Conservation (phyloP, 164 flowering plant genomes). For the Magnolia kwangsiensis region DNA sequence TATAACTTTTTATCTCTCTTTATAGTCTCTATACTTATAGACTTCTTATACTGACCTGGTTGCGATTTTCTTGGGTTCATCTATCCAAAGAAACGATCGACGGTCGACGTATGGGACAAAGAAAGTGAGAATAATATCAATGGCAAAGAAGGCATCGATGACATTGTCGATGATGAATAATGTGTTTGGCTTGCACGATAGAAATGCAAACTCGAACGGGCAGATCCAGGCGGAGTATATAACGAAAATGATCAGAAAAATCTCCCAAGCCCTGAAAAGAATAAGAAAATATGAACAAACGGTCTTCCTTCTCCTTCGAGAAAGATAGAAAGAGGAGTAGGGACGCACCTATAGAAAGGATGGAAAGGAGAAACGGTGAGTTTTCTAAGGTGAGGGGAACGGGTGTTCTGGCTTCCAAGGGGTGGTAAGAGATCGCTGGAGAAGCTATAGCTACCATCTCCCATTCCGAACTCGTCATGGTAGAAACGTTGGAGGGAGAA, state of each 20-base stretch:
- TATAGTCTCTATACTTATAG: too few relatives aligned
- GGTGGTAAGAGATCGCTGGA: conserved; percentile 78
- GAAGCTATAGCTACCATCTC: conserved; percentile 30
- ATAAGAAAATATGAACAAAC: background rate
- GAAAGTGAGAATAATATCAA: conserved; percentile 87
- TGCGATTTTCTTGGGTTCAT: conserved; percentile 76
- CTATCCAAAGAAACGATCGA: conserved; percentile 68
- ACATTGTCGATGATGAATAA: conserved; percentile 72
- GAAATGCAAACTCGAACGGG: conserved; percentile 91
- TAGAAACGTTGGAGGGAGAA: conserved; percentile 55
- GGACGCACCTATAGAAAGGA: conserved; percentile 65
- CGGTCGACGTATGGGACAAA: conserved; percentile 85
- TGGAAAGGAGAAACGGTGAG: conserved; percentile 71
- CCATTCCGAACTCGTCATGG: conserved; percentile 43
- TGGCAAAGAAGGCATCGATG: conserved; percentile 79
- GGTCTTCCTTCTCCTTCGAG: background rate
- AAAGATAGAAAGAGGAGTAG: background rate
- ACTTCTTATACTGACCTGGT: conserved; percentile 42
- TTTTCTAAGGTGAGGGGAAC: conserved; percentile 49
- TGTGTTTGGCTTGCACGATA: conserved; percentile 55
- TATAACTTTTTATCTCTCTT: too few relatives aligned
- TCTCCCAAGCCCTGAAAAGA: conserved; percentile 86
- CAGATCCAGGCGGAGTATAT: conserved; percentile 95
- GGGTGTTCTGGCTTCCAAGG: conserved; percentile 83
- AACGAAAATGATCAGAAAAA: conserved; percentile 68